phyloP scores from a whole-genome alignment of 345 rosid species.

The Rhodomyrtus tomentosa region DNA sequence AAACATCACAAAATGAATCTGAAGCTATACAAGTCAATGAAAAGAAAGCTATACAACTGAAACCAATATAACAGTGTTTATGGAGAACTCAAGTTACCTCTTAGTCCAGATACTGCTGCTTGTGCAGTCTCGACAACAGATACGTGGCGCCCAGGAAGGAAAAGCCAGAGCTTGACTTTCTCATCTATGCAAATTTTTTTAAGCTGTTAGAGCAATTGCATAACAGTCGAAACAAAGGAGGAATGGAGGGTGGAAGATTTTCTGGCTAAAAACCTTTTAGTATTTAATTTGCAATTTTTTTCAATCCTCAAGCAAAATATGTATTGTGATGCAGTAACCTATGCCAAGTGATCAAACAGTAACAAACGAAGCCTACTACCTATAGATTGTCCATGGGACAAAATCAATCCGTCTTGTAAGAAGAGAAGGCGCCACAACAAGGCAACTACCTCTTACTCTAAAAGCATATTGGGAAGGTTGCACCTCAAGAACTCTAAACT shows the following conservation, averaged over 20 bases:
- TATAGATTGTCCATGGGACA: background rate
- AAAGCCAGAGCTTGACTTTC: slow-evolving; percentile 99
- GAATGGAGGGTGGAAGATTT: background rate
- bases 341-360: background rate
- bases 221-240: background rate
- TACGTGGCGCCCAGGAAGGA: slow-evolving; percentile 71
- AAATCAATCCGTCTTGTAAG: background rate
- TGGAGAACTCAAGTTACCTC: slow-evolving; percentile 36
- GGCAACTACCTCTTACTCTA: background rate
- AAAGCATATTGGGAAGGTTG: background rate
- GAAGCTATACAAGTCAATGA: background rate
- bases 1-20: background rate
- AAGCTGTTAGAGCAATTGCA: background rate
- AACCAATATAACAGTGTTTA: background rate
- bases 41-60: background rate
- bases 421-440: background rate
- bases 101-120: slow-evolving; percentile 70
- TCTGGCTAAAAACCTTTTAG: background rate
- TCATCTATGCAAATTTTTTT: slow-evolving; percentile 40
- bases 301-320: background rate
- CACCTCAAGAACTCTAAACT: background rate
- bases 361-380: background rate
- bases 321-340: background rate
- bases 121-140: slow-evolving; percentile 70
- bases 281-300: background rate